phyloP scores from a whole-genome alignment of 129 eudicot species.

The Flaveria bidentis region DNA sequence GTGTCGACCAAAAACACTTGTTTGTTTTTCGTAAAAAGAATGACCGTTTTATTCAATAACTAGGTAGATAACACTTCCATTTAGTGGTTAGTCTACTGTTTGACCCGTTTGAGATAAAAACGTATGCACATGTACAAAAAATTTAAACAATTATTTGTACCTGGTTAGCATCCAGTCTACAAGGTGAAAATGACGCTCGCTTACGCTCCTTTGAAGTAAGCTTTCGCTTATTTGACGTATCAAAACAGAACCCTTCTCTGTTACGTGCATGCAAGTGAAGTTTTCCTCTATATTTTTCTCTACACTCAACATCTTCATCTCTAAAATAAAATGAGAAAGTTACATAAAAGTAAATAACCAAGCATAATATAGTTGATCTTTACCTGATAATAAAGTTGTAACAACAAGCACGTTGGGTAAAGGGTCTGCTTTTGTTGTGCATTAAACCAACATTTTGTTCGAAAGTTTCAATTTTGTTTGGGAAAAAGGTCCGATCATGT shows the following conservation, averaged over 20 bases:
- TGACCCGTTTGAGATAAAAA: slow-evolving; percentile 11
- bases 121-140: no score
- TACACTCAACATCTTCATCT: slow-evolving; percentile 42
- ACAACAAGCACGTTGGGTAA: neutral
- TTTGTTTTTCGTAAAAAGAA: neutral
- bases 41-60: neutral
- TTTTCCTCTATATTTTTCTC: slow-evolving; percentile 41
- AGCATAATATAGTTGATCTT: neutral
- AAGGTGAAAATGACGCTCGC: slow-evolving; percentile 65
- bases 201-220: slow-evolving; percentile 60
- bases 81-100: neutral
- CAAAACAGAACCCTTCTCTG: slow-evolving; percentile 54
- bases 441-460: neutral
- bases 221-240: slow-evolving; percentile 57
- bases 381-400: neutral
- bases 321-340: slow-evolving; percentile 33
- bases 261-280: slow-evolving; percentile 51
- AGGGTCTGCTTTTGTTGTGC: neutral
- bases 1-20: neutral
- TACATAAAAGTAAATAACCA: neutral
- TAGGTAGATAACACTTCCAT: no score
- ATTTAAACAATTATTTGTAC: slow-evolving; percentile 23
- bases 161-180: slow-evolving; percentile 72
- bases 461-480: neutral
- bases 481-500: neutral